Percentiles rank a stretch among this genome's conserved stretches.
These are phyloP conservation scores for Ceratocystis eucalypticola DNA, from an alignment of 2,329 filamentous ascomycete species.

Conservation along the genomic window DNA sequence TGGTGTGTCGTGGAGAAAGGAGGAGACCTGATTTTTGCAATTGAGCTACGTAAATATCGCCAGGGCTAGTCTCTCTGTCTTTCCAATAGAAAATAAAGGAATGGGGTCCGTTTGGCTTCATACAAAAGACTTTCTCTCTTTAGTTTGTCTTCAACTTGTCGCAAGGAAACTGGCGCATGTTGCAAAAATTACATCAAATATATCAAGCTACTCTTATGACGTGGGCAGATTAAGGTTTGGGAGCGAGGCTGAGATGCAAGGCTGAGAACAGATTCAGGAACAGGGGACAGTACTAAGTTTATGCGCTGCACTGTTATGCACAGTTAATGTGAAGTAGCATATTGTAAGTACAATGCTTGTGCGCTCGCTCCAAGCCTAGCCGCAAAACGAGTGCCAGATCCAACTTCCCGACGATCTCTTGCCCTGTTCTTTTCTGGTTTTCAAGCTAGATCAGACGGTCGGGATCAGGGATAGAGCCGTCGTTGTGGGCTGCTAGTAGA, in stretches of 20 bases:
- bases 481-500: neutral
- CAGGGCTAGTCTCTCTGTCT: no score
- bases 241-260: conserved; percentile 15
- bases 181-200: neutral
- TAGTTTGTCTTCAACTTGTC: neutral
- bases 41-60: no score
- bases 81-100: no score
- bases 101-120: no score
- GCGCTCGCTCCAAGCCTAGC: neutral
- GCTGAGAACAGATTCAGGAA: conserved; percentile 1
- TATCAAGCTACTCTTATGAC: conserved; percentile 4
- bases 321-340: neutral
- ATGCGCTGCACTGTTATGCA: neutral
- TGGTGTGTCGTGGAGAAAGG: conserved; percentile 19
- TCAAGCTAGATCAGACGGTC: conserved; percentile 5
- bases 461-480: neutral
- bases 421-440: neutral
- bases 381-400: neutral
- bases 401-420: conserved; percentile 3
- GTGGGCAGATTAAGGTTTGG: conserved; percentile 10
- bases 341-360: neutral
- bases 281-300: neutral
- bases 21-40: neutral
- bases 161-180: neutral
- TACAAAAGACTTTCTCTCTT: neutral